Conservation (phyloP, 208 protist species). For the Trypanosoma avium region DNA sequence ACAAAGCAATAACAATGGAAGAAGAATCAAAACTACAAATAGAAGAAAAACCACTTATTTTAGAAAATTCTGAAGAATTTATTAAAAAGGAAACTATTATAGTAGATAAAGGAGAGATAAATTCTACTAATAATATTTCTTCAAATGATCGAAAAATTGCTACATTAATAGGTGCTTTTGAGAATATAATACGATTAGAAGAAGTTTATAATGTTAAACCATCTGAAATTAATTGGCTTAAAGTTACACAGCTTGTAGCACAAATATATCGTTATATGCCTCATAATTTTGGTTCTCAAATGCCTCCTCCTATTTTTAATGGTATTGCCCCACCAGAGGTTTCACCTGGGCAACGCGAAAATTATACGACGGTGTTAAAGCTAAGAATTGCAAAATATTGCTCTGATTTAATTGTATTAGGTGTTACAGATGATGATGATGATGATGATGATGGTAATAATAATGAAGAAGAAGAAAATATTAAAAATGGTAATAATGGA, state of each 20-base stretch:
- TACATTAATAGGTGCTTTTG: conserved; percentile 75
- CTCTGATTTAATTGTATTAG: conserved; percentile 30
- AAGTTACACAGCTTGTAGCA: conserved; percentile 69
- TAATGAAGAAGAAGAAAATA: background rate
- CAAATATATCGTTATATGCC: conserved; percentile 85
- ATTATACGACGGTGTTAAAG: conserved; percentile 50
- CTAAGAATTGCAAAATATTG: conserved; percentile 40
- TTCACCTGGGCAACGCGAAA: conserved; percentile 22
- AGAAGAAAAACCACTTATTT: no score
- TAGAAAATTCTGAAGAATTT: background rate
- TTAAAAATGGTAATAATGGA: background rate
- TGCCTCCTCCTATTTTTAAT: conserved; percentile 73
- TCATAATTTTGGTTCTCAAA: conserved; percentile 74
- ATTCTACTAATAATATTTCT: background rate
- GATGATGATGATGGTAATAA: background rate
- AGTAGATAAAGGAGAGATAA: background rate
- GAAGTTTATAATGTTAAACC: conserved; percentile 26
- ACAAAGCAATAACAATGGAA: no score
- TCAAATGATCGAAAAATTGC: conserved; percentile 35
- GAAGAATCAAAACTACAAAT: no score
- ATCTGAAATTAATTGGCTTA: conserved; percentile 35
- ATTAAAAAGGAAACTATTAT: background rate
- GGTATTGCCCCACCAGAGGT: conserved; percentile 21
- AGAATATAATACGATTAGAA: conserved; percentile 77
- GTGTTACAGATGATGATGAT: background rate